Evolutionary conservation across 306 rosid species (phyloP).

Genomic region (Dalbergia cultrata): DNA sequence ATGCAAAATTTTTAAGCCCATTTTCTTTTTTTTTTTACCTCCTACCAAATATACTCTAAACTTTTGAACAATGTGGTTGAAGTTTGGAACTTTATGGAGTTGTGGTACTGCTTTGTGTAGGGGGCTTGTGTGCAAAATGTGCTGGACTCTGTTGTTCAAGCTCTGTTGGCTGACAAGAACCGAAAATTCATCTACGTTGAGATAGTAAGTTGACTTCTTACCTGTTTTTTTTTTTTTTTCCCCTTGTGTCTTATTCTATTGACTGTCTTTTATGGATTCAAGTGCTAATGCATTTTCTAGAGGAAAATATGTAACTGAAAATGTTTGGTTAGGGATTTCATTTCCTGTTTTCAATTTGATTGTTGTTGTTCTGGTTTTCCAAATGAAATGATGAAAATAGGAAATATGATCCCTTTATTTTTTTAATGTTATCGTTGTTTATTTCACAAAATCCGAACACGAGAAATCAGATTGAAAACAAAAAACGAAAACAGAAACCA

Average conservation of each 20-base stretch:
- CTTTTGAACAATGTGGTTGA: neutral
- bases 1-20: no score
- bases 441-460: no score
- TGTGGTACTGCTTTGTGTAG: constrained; percentile 40
- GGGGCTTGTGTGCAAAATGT: constrained; percentile 89
- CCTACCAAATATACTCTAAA: no score
- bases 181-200: constrained; percentile 86
- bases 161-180: constrained; percentile 80
- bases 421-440: no score
- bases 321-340: neutral
- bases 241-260: neutral
- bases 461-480: no score
- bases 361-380: no score
- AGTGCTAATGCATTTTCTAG: neutral
- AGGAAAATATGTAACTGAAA: constrained; percentile 14
- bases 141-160: constrained; percentile 72
- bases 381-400: no score
- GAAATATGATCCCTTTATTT: no score
- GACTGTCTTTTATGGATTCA: constrained; percentile 14
- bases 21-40: no score
- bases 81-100: constrained; percentile 27
- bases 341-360: no score
- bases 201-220: constrained; percentile 50
- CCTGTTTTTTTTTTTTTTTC: no score
- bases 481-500: neutral